phyloP scores from a whole-genome alignment of 768 basidiomycete species.

The Melanogaster broomeanus region DNA sequence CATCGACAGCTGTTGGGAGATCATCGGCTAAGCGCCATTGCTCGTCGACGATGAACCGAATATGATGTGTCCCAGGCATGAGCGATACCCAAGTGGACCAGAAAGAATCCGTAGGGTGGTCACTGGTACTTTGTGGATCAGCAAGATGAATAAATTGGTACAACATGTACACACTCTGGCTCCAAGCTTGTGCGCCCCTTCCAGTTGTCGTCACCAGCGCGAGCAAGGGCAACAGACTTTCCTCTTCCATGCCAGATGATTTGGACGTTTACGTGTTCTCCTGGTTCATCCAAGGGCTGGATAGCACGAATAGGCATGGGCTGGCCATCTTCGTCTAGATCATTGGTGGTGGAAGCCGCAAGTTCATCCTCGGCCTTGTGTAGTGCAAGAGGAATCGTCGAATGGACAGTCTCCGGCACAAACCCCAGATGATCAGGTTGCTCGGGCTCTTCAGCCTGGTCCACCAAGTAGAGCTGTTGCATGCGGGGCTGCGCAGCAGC shows the following conservation, averaged over 20 bases:
- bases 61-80: conserved; percentile 87
- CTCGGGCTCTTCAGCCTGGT: conserved; percentile 32
- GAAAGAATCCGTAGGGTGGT: conserved; percentile 34
- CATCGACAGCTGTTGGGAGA: conserved; percentile 87
- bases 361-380: conserved; percentile 35
- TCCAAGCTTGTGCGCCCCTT: conserved; percentile 70
- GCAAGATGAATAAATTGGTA: conserved; percentile 6
- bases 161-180: conserved; percentile 50
- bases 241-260: conserved; percentile 71
- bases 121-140: conserved; percentile 24
- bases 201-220: conserved; percentile 78
- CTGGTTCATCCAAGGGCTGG: conserved; percentile 24
- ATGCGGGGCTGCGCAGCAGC: conserved; percentile 39
- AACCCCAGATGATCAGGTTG: conserved; percentile 40
- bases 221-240: conserved; percentile 62
- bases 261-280: conserved; percentile 42
- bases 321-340: conserved; percentile 21
- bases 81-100: conserved; percentile 51
- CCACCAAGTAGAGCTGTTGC: conserved; percentile 46
- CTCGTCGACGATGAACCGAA: conserved; percentile 94
- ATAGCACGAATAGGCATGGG: conserved; percentile 13
- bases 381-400: conserved; percentile 61
- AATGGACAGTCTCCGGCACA: conserved; percentile 58
- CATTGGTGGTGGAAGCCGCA: conserved; percentile 12
- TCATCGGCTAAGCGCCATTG: conserved; percentile 79